Evolutionary conservation across 495 filamentous ascomycete species (phyloP).

Genomic region (Symbiotaphrina buchneri): DNA sequence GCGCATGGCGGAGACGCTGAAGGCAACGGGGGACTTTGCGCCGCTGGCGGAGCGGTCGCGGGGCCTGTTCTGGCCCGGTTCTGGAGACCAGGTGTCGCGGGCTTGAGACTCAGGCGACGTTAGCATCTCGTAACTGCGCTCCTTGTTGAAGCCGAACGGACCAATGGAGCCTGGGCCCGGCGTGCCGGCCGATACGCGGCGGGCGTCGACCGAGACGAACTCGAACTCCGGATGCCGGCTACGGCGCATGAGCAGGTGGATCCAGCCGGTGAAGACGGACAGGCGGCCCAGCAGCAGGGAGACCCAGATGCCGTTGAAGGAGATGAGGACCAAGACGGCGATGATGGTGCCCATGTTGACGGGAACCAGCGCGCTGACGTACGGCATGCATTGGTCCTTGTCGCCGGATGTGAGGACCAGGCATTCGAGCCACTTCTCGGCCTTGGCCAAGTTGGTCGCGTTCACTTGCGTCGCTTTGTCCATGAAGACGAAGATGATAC

Average conservation of each 20-base stretch:
- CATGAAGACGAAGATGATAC: constrained; percentile 69
- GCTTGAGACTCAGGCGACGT: too few species aligned
- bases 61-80: too few species aligned
- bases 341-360: constrained; percentile 58
- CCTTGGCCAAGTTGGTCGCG: constrained; percentile 24
- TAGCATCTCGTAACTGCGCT: too few species aligned
- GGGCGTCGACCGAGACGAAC: constrained; percentile 75
- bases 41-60: too few species aligned
- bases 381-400: constrained; percentile 36
- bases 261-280: constrained; percentile 71
- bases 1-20: too few species aligned
- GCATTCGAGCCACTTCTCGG: constrained; percentile 49
- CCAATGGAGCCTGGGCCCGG: too few species aligned
- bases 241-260: constrained; percentile 30
- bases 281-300: constrained; percentile 58
- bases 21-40: too few species aligned
- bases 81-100: too few species aligned
- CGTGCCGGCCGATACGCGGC: constrained; percentile 21
- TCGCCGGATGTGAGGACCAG: constrained; percentile 32
- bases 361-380: constrained; percentile 31
- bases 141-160: too few species aligned
- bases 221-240: constrained; percentile 37
- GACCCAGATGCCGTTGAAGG: constrained; percentile 72
- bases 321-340: constrained; percentile 47
- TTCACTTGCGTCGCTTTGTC: constrained; percentile 42